A percentile compares a stretch with the other conserved stretches of the same genome.
phyloP scores from a whole-genome alignment of 306 rosid genomes.

The Prinsepia uniflora region DNA sequence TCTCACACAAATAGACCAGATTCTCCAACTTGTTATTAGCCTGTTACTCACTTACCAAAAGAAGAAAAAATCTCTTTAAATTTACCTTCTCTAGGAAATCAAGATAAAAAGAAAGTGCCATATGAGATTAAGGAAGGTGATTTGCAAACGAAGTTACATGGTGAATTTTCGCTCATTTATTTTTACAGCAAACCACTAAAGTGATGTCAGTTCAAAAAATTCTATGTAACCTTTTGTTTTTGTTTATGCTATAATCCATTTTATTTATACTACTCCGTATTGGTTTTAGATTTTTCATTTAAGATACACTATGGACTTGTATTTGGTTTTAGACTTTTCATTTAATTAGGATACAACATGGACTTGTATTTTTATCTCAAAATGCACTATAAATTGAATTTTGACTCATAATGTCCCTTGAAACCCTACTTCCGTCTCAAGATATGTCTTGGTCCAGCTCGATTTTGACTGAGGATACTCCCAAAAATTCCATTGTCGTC shows the following conservation, averaged over 20 bases:
- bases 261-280: too few species aligned
- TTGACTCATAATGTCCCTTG: too few species aligned
- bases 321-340: too few species aligned
- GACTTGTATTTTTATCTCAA: too few species aligned
- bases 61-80: not conserved
- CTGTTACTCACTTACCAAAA: not conserved
- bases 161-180: not conserved
- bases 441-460: too few species aligned
- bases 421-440: too few species aligned
- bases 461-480: too few species aligned
- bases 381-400: too few species aligned
- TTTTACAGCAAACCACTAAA: not conserved
- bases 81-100: not conserved
- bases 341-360: too few species aligned
- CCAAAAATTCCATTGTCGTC: too few species aligned
- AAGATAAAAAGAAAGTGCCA: not conserved
- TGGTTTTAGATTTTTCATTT: too few species aligned
- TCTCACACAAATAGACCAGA: not conserved
- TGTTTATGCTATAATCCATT: not conserved
- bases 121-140: not conserved
- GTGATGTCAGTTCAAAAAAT: not conserved
- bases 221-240: not conserved
- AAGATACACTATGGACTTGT: too few species aligned
- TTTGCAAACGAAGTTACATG: not conserved
- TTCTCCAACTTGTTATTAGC: not conserved